These are phyloP conservation scores for Pythium folliculosum DNA, from an alignment of 352 stramenopile species.

Conservation along the genomic window DNA sequence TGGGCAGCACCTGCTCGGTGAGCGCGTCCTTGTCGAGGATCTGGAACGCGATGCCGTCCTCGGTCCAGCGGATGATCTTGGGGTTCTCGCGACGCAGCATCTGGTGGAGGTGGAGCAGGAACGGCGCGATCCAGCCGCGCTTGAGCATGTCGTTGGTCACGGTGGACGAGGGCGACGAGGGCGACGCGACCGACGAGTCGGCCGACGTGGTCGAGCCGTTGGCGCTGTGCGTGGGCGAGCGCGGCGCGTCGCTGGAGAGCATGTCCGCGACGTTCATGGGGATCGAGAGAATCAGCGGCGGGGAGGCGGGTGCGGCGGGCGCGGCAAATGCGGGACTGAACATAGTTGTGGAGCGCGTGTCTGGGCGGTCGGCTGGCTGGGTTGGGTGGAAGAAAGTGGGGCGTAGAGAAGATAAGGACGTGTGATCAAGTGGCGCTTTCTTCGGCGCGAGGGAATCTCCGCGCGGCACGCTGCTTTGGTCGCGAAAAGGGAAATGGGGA, in stretches of 20 bases:
- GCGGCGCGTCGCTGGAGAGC: conserved; percentile 28
- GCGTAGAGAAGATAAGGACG: neutral
- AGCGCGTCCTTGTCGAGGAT: conserved; percentile 86
- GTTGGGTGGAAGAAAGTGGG: too few relatives aligned
- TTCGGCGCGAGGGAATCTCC: conserved; percentile 21
- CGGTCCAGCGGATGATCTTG: conserved; percentile 81
- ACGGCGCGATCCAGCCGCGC: conserved; percentile 81
- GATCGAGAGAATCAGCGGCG: neutral
- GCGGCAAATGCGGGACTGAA: conserved; percentile 27
- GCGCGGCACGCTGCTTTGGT: conserved; percentile 4
- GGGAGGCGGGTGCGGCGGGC: conserved; percentile 6
- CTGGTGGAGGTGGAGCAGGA: conserved; percentile 82
- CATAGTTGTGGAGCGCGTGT: conserved; percentile 8
- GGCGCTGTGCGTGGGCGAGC: conserved; percentile 32
- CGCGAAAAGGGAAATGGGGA: conserved; percentile 25
- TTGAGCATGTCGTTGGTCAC: conserved; percentile 44
- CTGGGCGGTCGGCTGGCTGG: neutral
- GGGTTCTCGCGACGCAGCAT: conserved; percentile 81
- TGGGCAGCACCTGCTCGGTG: conserved; percentile 88
- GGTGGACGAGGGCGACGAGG: conserved; percentile 20
- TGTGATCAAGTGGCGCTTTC: conserved; percentile 5
- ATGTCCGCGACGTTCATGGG: conserved; percentile 34
- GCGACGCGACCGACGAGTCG: conserved; percentile 25
- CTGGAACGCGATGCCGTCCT: conserved; percentile 77
- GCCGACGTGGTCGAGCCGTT: conserved; percentile 38